Base-by-base conservation (phyloP, 768 basidiomycete genomes). In the Pisolithus tinctorius region DNA sequence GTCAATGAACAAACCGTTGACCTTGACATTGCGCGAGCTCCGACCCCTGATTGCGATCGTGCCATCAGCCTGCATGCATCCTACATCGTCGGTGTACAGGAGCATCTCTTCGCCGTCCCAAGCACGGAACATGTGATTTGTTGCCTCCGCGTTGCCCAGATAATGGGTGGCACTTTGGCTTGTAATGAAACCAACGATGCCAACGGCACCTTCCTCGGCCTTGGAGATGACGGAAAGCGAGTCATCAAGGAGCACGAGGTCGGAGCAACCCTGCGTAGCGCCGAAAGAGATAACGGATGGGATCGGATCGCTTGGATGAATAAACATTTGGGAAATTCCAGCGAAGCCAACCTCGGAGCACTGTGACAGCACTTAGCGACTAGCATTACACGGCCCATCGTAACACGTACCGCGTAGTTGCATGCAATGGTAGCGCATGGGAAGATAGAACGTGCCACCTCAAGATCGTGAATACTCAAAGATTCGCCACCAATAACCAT, bases 401-500 rank as follows among this genome's bases (percentile, higher is more conserved):
- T 27, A 48, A 23, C 45, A 58, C 61, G 43, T 40, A 64, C 63
- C 14, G 65, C 64, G 13, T 66, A 65, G 46, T 66, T 66, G 56
- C 64, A 65, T 6, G 64, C 63, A 29, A 65, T 58, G 4, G 63
- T 66, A 16, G 63, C 57, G 7, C 30, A 50, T 0, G 64, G 64
- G 56, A 65, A 66, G 31, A 53, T 23, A 3, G 29, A 25, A 11
- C 60, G 57, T 6, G 65, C 65, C 37, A 65, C 48, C 31, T 66
- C 60, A 41, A 65, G 54, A 47, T 65, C 64, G 26, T 52, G 53
- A 37, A 54, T 31, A 17, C 57, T 60, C 42, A 64, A 56, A 7
- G 60, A 64, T 56, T 65, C 63, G 3, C 65, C 65, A 11, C 65
- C 59, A n/a, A 65, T 66, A 23, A 66, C 60, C 64, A 66, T 66